phyloP scores from a whole-genome alignment of 2,329 filamentous ascomycete genomes.

The Fusarium sp. region DNA sequence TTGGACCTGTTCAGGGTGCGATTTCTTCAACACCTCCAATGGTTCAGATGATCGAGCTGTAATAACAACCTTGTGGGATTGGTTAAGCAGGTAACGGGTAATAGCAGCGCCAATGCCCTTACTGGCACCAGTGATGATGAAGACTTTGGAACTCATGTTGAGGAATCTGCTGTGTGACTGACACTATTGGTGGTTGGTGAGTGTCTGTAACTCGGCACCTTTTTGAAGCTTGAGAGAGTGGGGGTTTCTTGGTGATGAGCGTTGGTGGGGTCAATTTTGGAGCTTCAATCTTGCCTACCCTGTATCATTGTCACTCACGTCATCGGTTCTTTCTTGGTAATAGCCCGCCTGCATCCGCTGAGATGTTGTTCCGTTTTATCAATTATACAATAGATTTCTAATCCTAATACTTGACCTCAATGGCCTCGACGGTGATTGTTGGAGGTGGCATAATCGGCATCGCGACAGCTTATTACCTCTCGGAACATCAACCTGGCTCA shows the following conservation, averaged over 20 bases:
- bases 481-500: slow-evolving; percentile 54
- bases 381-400: not conserved
- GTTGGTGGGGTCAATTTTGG: slow-evolving; percentile 30
- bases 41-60: slow-evolving; percentile 63
- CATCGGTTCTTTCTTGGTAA: slow-evolving; percentile 27
- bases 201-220: slow-evolving; percentile 4
- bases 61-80: slow-evolving; percentile 67
- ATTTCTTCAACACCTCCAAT: slow-evolving; percentile 60
- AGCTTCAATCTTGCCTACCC: slow-evolving; percentile 23
- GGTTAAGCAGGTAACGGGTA: slow-evolving; percentile 59
- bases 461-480: slow-evolving; percentile 78
- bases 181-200: not conserved
- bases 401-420: slow-evolving; percentile 28
- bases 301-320: slow-evolving; percentile 28
- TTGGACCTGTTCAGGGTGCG: slow-evolving; percentile 60
- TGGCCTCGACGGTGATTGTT: slow-evolving; percentile 69
- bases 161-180: not conserved
- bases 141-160: slow-evolving; percentile 66
- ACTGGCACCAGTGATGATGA: slow-evolving; percentile 75
- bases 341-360: slow-evolving; percentile 4
- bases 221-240: slow-evolving; percentile 17
- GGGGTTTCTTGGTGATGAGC: slow-evolving; percentile 8
- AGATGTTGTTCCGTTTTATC: not conserved
- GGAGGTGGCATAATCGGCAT: slow-evolving; percentile 76
- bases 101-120: slow-evolving; percentile 70